Evolutionary conservation across 768 basidiomycete genomes (phyloP).

Genomic region (Boletus edulis): DNA sequence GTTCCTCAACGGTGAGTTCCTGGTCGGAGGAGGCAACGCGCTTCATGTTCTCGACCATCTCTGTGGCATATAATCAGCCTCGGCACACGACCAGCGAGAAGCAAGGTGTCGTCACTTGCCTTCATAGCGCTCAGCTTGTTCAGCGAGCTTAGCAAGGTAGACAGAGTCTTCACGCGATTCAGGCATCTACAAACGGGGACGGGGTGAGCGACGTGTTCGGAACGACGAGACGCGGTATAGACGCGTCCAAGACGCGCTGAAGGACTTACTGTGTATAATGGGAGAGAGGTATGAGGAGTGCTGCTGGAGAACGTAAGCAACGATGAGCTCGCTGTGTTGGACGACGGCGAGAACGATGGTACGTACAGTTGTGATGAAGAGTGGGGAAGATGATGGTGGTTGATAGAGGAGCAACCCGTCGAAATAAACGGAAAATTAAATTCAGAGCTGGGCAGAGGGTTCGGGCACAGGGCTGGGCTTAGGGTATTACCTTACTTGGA

Average conservation of each 20-base stretch:
- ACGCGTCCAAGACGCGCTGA: slow-evolving; percentile 41
- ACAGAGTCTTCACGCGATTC: slow-evolving; percentile 91
- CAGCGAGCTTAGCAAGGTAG: slow-evolving; percentile 99
- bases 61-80: slow-evolving; percentile 36
- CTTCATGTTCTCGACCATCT: slow-evolving; percentile 99
- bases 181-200: slow-evolving; percentile 54
- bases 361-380: slow-evolving; percentile 44
- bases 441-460: slow-evolving; percentile 74
- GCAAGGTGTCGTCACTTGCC: slow-evolving; percentile 46
- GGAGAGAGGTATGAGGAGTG: slow-evolving; percentile 16
- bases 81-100: slow-evolving; percentile 11
- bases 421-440: slow-evolving; percentile 59
- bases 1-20: slow-evolving; percentile 97
- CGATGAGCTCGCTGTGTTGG: slow-evolving; percentile 36
- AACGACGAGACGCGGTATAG: slow-evolving; percentile 17
- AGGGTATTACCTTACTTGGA: slow-evolving; percentile 29
- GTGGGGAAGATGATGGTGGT: slow-evolving; percentile 46
- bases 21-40: slow-evolving; percentile 95
- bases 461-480: slow-evolving; percentile 44
- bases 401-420: slow-evolving; percentile 42
- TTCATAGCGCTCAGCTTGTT: slow-evolving; percentile 99
- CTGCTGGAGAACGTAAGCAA: slow-evolving; percentile 14
- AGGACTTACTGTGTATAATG: slow-evolving; percentile 40
- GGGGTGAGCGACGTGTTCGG: slow-evolving; percentile 18
- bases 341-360: slow-evolving; percentile 29